A percentile compares a stretch with the other conserved stretches of the same genome.
phyloP scores from a whole-genome alignment of 2,329 filamentous ascomycete genomes.

The Pseudopithomyces chartarum region DNA sequence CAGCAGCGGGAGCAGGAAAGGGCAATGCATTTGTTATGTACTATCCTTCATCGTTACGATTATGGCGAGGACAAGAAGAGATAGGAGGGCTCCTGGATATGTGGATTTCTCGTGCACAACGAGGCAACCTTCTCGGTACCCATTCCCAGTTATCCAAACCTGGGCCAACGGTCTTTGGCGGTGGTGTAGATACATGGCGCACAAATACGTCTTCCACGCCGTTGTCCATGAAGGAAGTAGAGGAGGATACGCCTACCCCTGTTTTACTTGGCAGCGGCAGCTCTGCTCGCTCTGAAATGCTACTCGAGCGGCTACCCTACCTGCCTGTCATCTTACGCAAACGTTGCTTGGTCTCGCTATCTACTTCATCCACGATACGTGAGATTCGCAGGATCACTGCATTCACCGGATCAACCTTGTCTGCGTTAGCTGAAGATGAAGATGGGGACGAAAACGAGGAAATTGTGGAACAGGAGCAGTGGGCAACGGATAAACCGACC shows the following conservation, averaged over 20 bases:
- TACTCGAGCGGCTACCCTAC: constrained; percentile 88
- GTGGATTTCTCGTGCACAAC: constrained; percentile 66
- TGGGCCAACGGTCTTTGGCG: constrained; percentile 28
- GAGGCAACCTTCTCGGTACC: constrained; percentile 37
- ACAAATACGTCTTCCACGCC: constrained; percentile 25
- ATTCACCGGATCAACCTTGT: constrained; percentile 54
- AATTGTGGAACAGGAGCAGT: constrained; percentile 39
- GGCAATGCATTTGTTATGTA: constrained; percentile 85
- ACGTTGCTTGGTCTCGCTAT: neutral
- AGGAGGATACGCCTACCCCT: constrained; percentile 20
- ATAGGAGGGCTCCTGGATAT: constrained; percentile 73
- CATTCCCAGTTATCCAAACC: constrained; percentile 27
- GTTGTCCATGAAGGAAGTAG: neutral
- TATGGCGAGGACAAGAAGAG: constrained; percentile 86
- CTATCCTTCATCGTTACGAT: constrained; percentile 80
- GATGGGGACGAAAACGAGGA: constrained; percentile 37
- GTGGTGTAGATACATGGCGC: constrained; percentile 48
- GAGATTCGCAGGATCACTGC: constrained; percentile 72
- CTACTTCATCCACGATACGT: constrained; percentile 45
- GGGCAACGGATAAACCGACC: constrained; percentile 50
- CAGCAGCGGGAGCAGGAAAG: constrained; percentile 28
- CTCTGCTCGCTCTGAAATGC: constrained; percentile 71
- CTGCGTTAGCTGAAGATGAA: constrained; percentile 27
- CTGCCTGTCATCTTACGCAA: constrained; percentile 67
- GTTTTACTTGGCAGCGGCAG: constrained; percentile 63